Evolutionary conservation across 768 basidiomycete species (phyloP), one percentile per base, ranked within the genome.

Genomic region (Rhizopogon sp.): DNA sequence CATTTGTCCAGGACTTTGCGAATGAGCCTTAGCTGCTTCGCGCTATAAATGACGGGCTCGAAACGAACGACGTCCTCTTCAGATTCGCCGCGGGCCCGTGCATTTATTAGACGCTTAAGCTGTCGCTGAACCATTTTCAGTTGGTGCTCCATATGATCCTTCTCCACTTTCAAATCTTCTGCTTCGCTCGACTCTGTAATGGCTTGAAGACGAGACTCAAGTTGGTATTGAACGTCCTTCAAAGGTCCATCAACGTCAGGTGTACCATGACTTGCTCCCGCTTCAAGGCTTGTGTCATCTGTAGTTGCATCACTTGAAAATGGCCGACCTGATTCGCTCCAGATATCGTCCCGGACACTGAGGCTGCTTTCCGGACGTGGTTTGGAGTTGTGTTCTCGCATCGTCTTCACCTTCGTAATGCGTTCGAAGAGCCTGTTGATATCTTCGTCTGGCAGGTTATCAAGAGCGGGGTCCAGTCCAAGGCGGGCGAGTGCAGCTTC

Each of bases 371-470:
- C 93, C 5, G 93, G 92, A 6, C 93, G 81, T n/a, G 86, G 78
- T 59, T 88, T 89, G 43, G 79, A 78, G 58, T 86, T 82, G 57
- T 90, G 85, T 60, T 90, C 88, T 14, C 91, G 87, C 79, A 92
- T 80, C 14, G 85, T 87, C 72, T 93, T 92, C 50, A 93, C 90
- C 66, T 89, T 91, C 35, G 93, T 87, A 64, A 98, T 96, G 73
- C 93, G 90, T 72, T 98, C 91, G 68, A 87, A 98, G 29, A 96
- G 76, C 62, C 89, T 92, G 76, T 93, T 92, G 49, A 99, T 78
- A 65, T 98, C 96, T 57, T 94, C 90, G 69, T 99, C 96, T 0
- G 90, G 92, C 22, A 99, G 79, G 63, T 88, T 91, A 69, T 98
- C 93, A 25, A 99, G 79, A 13, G 90, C 81, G 14, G 96, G 92